Base-by-base conservation (phyloP, 805 yeast genomes). In the Blastobotrys chiropterorum region DNA sequence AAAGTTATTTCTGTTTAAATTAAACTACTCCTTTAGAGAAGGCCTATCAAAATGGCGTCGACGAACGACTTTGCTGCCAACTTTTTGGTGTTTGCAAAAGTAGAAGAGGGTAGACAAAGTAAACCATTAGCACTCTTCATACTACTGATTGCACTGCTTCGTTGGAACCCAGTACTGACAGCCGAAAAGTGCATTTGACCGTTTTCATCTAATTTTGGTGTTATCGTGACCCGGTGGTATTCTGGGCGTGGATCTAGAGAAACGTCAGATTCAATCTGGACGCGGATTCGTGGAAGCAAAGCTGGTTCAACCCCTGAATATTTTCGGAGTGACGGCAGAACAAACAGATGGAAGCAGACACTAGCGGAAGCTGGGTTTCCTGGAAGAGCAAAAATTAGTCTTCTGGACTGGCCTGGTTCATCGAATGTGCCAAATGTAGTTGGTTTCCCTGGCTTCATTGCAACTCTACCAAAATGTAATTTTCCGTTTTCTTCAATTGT, bases 371-470 rank as follows among this genome's bases (percentile, higher is more conserved):
- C 82, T 6, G 83, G 83, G 54, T 78, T 78, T 1, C 83, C 83
- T 0, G 83, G 83, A 2, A 78, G 65, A 0, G 78, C 81, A 63
- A 78, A 75, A 1, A 78, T 68, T 2, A 67, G 59, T 49, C 67
- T 73, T 3, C 41, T 60, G 3, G 19, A 44, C 1, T 59, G 60
- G 7, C 54, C 51, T 14, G 52, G 39, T 2, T 31, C 17, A 2
- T 38, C 47, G 8, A 71, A 51, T 0, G 80, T 76, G 0, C 81
- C 82, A 67, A 77, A 78, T 1, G 83, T 78, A 1, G 80, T 74
- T 2, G 83, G 83, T 55, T 78, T 78, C 0, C 83, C 83, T 1
- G 83, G 83, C 56, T 78, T 78, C 80, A 78, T 78, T n/a, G 72
- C 71, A 4, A 78, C 81, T 42, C 82, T 62, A 3, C 83, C 83